These are phyloP conservation scores for Talaromyces funiculosus DNA, from an alignment of 2,329 filamentous ascomycete genomes.

Conservation along the genomic window DNA sequence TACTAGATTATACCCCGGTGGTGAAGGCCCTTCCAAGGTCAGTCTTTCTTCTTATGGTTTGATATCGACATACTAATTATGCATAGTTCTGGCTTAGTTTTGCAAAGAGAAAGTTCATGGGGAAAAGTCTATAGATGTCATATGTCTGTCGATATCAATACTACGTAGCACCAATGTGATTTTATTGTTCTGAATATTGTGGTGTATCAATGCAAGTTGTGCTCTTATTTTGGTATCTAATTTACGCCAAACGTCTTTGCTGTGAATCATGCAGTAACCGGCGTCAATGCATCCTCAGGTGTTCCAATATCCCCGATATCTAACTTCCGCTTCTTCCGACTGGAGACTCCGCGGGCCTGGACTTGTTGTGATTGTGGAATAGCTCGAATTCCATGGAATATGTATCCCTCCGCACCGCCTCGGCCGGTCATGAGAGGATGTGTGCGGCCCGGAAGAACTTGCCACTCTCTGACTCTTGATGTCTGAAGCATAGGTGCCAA, in stretches of 20 bases:
- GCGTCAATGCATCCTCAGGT: slow-evolving; percentile 2
- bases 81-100: slow-evolving; percentile 98
- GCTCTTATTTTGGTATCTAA: not conserved
- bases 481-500: slow-evolving; percentile 77
- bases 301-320: slow-evolving; percentile 17
- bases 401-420: slow-evolving; percentile 82
- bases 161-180: slow-evolving; percentile 10
- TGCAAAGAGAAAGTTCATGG: slow-evolving; percentile 99
- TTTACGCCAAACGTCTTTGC: not conserved
- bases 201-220: not conserved
- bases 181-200: not conserved
- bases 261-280: not conserved
- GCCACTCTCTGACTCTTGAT: slow-evolving; percentile 72
- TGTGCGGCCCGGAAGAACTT: slow-evolving; percentile 84
- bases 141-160: not conserved
- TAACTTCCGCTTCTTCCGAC: slow-evolving; percentile 60
- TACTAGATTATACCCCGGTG: slow-evolving; percentile 78
- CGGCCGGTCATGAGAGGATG: slow-evolving; percentile 89
- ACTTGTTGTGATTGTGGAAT: slow-evolving; percentile 73
- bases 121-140: slow-evolving; percentile 66
- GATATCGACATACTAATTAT: not conserved
- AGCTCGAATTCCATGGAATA: slow-evolving; percentile 79
- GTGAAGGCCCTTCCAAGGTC: slow-evolving; percentile 59
- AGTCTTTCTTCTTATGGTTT: slow-evolving; percentile 14
- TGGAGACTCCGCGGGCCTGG: slow-evolving; percentile 71